Base-by-base conservation (phyloP, 2,329 filamentous ascomycete species). In the Diplodia scrobiculata region DNA sequence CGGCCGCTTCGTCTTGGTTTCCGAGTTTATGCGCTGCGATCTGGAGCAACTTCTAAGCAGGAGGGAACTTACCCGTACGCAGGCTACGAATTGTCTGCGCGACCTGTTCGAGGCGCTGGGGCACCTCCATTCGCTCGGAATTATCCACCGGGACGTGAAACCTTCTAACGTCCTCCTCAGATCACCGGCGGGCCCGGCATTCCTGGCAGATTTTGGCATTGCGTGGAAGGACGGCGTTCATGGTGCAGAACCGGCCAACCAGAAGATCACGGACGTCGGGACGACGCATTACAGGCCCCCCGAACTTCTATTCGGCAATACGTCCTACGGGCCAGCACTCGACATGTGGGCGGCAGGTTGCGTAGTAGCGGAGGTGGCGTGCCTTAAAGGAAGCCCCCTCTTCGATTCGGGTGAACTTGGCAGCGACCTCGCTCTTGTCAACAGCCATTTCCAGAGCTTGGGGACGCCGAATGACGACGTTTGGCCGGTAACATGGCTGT, bases 91-190 rank as follows among this genome's bases (percentile, higher is more conserved):
- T 13, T 80, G 86, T 82, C 76, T 95, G 83, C 78, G 79, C 11
- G 88, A 93, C 70, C 74, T 95, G 6, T 90, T 97, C 73, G 76
- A 79, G 3, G 93, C 87, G 6, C 83, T 99, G 1, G 79, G 79
- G 1, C 84, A 90, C 71, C 81, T 97, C 1, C 95, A 99, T 75
- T 71, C 76, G 7, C 79, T 86, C 27, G 89, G 87, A 7, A 92
- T 99, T 67, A 89, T 99, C 65, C 95, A 99, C 76, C 88, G 95
- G 66, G 95, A 99, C 74, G 81, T 99, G 74, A 99, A 99, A 74
- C 95, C 95, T 0, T 92, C 92, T 0, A 96, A 97, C 63, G 84
- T 99, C 41, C 82, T 97, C 9, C 83, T 97, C 53, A 80, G 84
- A 50, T 86, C 88, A 0, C 80, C 84, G 0, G 80, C 84, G 5